These are phyloP conservation scores for Phyllosticta citribraziliensis DNA, from an alignment of 2,329 filamentous ascomycete species.

Conservation along the genomic window DNA sequence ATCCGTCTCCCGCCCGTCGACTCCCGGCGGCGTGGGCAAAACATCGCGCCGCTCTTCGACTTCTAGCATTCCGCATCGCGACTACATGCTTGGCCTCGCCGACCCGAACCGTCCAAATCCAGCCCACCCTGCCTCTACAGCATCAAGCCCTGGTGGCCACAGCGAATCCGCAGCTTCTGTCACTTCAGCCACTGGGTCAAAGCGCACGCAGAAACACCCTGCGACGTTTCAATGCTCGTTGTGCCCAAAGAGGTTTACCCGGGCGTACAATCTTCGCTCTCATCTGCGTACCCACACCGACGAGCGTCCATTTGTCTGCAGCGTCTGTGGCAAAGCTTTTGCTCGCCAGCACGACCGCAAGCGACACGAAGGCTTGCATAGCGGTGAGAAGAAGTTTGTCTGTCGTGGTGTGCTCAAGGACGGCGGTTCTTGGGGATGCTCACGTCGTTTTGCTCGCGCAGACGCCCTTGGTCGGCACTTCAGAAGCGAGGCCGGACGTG, in stretches of 20 bases:
- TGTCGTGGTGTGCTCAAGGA: slow-evolving; percentile 85
- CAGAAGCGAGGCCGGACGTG: slow-evolving; percentile 84
- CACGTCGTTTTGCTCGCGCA: slow-evolving; percentile 83
- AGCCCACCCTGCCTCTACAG: slow-evolving; percentile 16
- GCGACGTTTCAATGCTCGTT: slow-evolving; percentile 92
- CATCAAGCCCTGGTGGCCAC: not conserved
- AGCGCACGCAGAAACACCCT: slow-evolving; percentile 93
- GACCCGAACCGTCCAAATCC: slow-evolving; percentile 74
- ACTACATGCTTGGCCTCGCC: slow-evolving; percentile 82
- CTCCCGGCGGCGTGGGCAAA: slow-evolving; percentile 33
- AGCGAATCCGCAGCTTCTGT: not conserved
- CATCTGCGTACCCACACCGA: slow-evolving; percentile 95
- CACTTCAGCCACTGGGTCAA: slow-evolving; percentile 37
- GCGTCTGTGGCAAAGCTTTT: slow-evolving; percentile 93
- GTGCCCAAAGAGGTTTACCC: slow-evolving; percentile 91
- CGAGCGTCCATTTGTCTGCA: slow-evolving; percentile 93
- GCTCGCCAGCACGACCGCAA: slow-evolving; percentile 96
- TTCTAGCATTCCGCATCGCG: slow-evolving; percentile 47
- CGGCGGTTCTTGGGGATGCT: slow-evolving; percentile 82
- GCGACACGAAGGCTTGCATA: slow-evolving; percentile 90
- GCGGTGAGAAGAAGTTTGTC: slow-evolving; percentile 97
- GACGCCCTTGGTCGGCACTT: slow-evolving; percentile 94
- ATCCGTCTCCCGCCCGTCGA: slow-evolving; percentile 34
- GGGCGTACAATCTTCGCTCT: slow-evolving; percentile 91
- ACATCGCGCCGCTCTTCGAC: slow-evolving; percentile 41